A percentile compares a stretch with the other conserved stretches of the same genome.
Evolutionary conservation across 495 filamentous ascomycete genomes (phyloP).

Genomic region (Podospora appendiculata): DNA sequence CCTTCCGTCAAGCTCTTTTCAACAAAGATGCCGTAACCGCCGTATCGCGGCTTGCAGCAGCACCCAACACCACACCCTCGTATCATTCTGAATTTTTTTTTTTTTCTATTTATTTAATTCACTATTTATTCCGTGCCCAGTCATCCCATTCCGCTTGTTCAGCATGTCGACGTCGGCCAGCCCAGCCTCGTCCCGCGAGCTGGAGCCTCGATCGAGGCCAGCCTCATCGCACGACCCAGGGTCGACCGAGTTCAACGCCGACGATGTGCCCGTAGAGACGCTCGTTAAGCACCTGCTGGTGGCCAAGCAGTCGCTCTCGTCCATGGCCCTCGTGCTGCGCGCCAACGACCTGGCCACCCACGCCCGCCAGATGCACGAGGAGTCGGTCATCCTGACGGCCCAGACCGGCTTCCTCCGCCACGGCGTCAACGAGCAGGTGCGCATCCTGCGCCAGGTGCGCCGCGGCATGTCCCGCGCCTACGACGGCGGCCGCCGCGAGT

Average conservation of each 20-base stretch:
- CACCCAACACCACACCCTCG: no score
- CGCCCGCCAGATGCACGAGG: conserved; percentile 68
- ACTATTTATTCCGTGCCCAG: neutral
- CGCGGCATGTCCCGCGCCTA: conserved; percentile 47
- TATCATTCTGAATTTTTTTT: neutral
- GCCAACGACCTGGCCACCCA: conserved; percentile 80
- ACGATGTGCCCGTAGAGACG: conserved; percentile 52
- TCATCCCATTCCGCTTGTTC: neutral
- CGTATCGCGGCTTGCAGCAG: neutral
- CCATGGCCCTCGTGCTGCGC: conserved; percentile 73
- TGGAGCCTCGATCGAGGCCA: conserved; percentile 6
- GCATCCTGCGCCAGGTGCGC: conserved; percentile 59
- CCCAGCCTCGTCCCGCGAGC: conserved; percentile 7
- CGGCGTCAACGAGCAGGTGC: conserved; percentile 65
- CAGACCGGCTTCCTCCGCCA: conserved; percentile 68
- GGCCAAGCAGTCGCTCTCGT: conserved; percentile 86
- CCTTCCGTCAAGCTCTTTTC: neutral
- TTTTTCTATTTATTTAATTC: neutral
- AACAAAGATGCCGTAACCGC: conserved; percentile 1
- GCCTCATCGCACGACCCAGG: conserved; percentile 3
- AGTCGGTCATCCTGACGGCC: conserved; percentile 69
- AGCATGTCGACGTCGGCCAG: conserved; percentile 3
- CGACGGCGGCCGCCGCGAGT: conserved; percentile 39
- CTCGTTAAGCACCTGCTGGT: conserved; percentile 77
- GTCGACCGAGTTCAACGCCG: conserved; percentile 15